Evolutionary conservation across 441 rosid genomes (phyloP), one percentile per base, ranked within the genome.

Genomic region (Melastoma candidum): DNA sequence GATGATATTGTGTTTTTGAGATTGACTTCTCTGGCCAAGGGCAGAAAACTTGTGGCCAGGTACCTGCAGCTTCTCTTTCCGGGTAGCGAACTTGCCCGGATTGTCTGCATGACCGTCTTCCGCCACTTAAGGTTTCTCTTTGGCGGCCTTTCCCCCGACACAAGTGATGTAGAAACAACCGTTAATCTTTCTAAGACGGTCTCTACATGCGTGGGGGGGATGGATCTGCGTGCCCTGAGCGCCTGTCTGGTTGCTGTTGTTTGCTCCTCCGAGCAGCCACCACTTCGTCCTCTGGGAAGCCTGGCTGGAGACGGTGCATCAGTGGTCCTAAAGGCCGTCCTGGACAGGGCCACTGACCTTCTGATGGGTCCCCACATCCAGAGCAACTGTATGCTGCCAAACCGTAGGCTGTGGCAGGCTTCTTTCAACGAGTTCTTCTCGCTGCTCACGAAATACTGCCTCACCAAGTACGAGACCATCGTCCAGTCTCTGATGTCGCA

Each of bases 231-330:
- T 59, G 83, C 98, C n/a, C 77, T 89, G 46, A 81, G 98, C 63
- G 86, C 90, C 47, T 93, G 98, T 68, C 93, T 93, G 59, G 94
- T 89, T 49, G 98, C 98, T 12, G 88, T 93, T 57, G 98, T 88
- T 53, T 93, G 98, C 68, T 88, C 98, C 54, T 74, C 85, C 24
- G 98, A 88, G 74, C 97, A 87, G 78, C 99, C 99, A 1, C 99
- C 97, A 12, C 83, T 93, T 47, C 80, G 99, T 32, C 97, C 99
- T 61, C 69, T 89, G 55, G 93, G 99, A 59, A 86, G 95, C 63
- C 63, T 87, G 32, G 77, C 93, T 29, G 99, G 99, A 6, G 95
- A 93, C 47, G 94, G 96, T 47, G 97, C 99, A 48, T 78, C 96
- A 0, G 51, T 80, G 61, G 66, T 84, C 52, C 67, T 93, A 69